Conservation (phyloP, 2,329 filamentous ascomycete genomes). For the Teratosphaeria gauchensis region DNA sequence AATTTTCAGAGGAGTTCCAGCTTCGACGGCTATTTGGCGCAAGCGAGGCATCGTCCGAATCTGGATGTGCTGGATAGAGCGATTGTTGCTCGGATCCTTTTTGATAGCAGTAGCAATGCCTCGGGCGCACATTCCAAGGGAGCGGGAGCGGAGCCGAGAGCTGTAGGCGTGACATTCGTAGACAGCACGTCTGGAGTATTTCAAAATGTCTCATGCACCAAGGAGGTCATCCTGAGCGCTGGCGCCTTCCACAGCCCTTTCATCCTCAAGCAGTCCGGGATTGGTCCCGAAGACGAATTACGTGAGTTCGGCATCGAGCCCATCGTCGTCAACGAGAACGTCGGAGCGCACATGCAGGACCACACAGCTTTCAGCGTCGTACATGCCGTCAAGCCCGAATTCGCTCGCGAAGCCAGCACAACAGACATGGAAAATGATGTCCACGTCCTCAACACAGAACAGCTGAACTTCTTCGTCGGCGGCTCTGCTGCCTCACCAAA, state of each 20-base stretch:
- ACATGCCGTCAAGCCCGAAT: background rate
- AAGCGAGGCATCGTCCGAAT: slow-evolving; percentile 19
- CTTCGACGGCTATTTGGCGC: slow-evolving; percentile 24
- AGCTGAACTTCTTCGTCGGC: background rate
- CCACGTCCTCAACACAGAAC: background rate
- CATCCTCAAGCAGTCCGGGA: slow-evolving; percentile 22
- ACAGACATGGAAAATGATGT: slow-evolving; percentile 9
- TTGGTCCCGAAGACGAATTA: slow-evolving; percentile 23
- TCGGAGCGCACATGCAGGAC: slow-evolving; percentile 24
- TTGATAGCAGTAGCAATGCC: slow-evolving; percentile 12
- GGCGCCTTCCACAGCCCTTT: slow-evolving; percentile 35
- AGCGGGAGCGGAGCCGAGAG: slow-evolving; percentile 14
- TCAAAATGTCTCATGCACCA: slow-evolving; percentile 4
- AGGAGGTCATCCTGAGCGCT: slow-evolving; percentile 36
- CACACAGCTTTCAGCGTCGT: slow-evolving; percentile 8
- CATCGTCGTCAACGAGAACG: slow-evolving; percentile 39
- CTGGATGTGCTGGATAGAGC: slow-evolving; percentile 24
- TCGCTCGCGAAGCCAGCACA: slow-evolving; percentile 2
- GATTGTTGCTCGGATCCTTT: slow-evolving; percentile 16
- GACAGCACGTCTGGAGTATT: background rate
- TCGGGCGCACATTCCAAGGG: slow-evolving; percentile 14
- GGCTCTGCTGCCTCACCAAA: background rate
- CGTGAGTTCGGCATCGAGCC: slow-evolving; percentile 32
- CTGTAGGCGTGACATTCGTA: slow-evolving; percentile 1
- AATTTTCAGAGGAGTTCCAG: background rate